Evolutionary conservation across 306 rosid species (phyloP), one percentile per base, ranked within the genome.

Genomic region (Chamaecrista fasciculata): DNA sequence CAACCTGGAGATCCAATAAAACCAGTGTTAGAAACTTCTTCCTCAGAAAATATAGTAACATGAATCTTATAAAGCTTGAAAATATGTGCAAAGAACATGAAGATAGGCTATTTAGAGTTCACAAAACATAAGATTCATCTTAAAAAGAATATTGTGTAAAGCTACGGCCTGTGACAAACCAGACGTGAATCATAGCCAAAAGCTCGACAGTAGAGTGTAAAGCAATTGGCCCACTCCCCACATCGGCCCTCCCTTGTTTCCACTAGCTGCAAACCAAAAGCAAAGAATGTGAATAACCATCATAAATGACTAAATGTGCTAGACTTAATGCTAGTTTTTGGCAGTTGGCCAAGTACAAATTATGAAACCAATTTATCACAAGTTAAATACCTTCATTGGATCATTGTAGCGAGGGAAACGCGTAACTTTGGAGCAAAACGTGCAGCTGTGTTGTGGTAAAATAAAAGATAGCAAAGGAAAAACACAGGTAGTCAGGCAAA

Each of bases 161-260:
- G 50, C 70, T 29, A 57, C 37, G 20, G 23, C 23, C 1, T 47
- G 71, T 31, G 53, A 85, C 96, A 82, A 64, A 88, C 97, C 87
- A 88, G 75, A 42, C 97, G 96, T 46, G 96, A 90, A 48, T 86
- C 96, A 78, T 80, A 93, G 79, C 98, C 98, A 73, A 89, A 93
- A 79, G 90, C 89, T 72, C 94, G 96, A 76, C 98, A 93, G 51
- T 90, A 93, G 63, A 86, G 87, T 0, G 94, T 93, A 80, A 93
- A 93, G 86, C 98, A 93, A 72, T 93, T 90, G 74, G 98, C 97
- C 98, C 98, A 90, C 80, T 93, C 98, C 66, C 97, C 97, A 60
- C 98, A 93, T 29, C 97, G 98, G 29, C 98, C 98, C 66, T 78
- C 83, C 82, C 94, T 88, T 65, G 98, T 93, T 84, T 90, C 97